A percentile compares a stretch with the other conserved stretches of the same genome.
These are phyloP conservation scores for Diplodia sapinea DNA, from an alignment of 2,329 filamentous ascomycete genomes.

Conservation along the genomic window DNA sequence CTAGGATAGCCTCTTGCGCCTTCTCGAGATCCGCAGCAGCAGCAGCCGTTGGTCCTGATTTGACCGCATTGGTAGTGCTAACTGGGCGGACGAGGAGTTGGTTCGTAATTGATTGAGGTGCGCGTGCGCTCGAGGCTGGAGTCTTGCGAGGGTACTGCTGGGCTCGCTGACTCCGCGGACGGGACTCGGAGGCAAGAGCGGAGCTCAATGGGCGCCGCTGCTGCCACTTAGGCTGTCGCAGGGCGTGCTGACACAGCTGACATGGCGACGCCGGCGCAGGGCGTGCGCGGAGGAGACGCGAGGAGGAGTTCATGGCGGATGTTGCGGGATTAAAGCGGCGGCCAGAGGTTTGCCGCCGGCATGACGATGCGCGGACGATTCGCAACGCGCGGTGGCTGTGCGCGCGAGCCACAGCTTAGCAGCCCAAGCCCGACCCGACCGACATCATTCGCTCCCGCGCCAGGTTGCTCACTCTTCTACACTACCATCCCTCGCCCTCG, in stretches of 20 bases:
- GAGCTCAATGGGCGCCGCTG: conserved; percentile 19
- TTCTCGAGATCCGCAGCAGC: not conserved
- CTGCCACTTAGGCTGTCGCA: conserved; percentile 15
- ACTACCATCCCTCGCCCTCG: conserved; percentile 8
- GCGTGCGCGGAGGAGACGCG: conserved; percentile 24
- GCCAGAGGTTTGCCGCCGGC: conserved; percentile 17
- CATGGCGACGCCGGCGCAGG: conserved; percentile 49
- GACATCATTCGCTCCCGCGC: conserved; percentile 30
- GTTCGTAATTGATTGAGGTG: not conserved
- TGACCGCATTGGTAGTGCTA: not conserved
- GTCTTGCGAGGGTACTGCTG: not conserved
- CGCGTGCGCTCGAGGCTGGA: conserved; percentile 1
- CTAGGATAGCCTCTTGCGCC: conserved; percentile 9
- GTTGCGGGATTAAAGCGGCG: conserved; percentile 34
- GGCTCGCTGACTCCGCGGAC: not conserved
- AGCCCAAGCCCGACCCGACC: conserved; percentile 22
- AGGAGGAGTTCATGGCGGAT: conserved; percentile 33
- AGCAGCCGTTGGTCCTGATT: not conserved
- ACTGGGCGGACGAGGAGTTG: not conserved
- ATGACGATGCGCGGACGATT: conserved; percentile 25
- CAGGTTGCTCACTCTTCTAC: conserved; percentile 16
- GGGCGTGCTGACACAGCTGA: conserved; percentile 52
- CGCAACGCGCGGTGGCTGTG: conserved; percentile 19
- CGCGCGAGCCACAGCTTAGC: conserved; percentile 20
- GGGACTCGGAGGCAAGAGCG: conserved; percentile 1